Evolutionary conservation across 306 rosid genomes (phyloP).

Genomic region (Mimosa pudica): DNA sequence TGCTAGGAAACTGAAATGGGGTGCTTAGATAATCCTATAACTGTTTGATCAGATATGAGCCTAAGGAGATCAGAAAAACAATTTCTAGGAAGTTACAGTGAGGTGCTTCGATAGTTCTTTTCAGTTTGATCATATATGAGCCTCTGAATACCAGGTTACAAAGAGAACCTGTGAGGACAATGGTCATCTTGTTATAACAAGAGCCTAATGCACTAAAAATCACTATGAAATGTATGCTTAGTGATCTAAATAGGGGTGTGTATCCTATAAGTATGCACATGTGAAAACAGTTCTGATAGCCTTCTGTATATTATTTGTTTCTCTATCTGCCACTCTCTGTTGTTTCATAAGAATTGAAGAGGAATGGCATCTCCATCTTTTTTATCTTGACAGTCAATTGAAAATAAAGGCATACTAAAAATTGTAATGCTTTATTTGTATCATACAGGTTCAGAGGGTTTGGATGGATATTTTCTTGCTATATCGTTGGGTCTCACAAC

Average conservation of each 20-base stretch:
- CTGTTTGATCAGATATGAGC: not conserved
- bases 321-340: not conserved
- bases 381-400: conserved; percentile 20
- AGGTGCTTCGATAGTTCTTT: not conserved
- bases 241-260: not conserved
- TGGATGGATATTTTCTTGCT: conserved; percentile 85
- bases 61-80: not conserved
- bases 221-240: not conserved
- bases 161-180: not conserved
- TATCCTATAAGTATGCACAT: not conserved
- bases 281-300: not conserved
- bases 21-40: not conserved
- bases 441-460: conserved; percentile 60
- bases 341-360: not conserved
- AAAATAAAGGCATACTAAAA: conserved; percentile 15
- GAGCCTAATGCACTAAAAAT: not conserved
- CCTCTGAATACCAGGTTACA: not conserved
- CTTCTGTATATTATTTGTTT: not conserved
- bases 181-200: not conserved
- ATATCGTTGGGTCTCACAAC: conserved; percentile 83
- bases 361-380: conserved; percentile 9
- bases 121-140: not conserved
- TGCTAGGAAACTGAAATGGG: not conserved
- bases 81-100: not conserved
- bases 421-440: conserved; percentile 17